phyloP scores from a whole-genome alignment of 371 early-diverging fungal species.

The Smittium culicis region DNA sequence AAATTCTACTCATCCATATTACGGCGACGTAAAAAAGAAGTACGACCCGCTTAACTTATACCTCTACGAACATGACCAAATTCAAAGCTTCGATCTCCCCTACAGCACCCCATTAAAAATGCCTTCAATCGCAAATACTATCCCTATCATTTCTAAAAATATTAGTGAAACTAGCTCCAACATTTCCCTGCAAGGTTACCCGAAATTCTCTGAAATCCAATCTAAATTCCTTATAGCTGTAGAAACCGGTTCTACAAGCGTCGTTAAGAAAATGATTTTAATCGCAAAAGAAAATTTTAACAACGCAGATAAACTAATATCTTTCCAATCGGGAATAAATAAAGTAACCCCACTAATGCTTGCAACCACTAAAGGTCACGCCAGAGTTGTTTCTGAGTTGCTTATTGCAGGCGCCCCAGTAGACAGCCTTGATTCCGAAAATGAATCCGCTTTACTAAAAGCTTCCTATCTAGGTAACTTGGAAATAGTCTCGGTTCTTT shows the following conservation, averaged over 20 bases:
- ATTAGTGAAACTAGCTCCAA: background rate
- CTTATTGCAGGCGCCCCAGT: constrained; percentile 48
- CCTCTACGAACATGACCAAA: background rate
- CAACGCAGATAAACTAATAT: constrained; percentile 10
- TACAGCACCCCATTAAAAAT: background rate
- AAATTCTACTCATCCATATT: constrained; percentile 46
- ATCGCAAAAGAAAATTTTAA: constrained; percentile 12
- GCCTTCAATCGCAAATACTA: background rate
- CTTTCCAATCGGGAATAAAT: constrained; percentile 34
- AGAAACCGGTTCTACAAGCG: constrained; percentile 13
- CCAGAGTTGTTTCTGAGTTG: constrained; percentile 46
- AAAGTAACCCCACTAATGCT: constrained; percentile 52
- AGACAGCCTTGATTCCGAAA: constrained; percentile 50
- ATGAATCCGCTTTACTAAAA: constrained; percentile 68
- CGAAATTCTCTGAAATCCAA: too few species aligned
- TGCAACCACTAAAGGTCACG: constrained; percentile 54
- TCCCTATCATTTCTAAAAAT: too few species aligned
- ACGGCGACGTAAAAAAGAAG: constrained; percentile 29
- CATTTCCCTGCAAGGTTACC: constrained; percentile 8
- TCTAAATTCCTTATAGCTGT: constrained; percentile 13
- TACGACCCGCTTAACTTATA: background rate
- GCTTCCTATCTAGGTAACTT: constrained; percentile 57
- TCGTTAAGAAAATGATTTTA: constrained; percentile 27
- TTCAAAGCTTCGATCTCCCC: background rate
- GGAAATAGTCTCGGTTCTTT: constrained; percentile 44